Evolutionary conservation across 805 yeast genomes (phyloP), one percentile per base, ranked within the genome.

Genomic region (Lachancea cidri): DNA sequence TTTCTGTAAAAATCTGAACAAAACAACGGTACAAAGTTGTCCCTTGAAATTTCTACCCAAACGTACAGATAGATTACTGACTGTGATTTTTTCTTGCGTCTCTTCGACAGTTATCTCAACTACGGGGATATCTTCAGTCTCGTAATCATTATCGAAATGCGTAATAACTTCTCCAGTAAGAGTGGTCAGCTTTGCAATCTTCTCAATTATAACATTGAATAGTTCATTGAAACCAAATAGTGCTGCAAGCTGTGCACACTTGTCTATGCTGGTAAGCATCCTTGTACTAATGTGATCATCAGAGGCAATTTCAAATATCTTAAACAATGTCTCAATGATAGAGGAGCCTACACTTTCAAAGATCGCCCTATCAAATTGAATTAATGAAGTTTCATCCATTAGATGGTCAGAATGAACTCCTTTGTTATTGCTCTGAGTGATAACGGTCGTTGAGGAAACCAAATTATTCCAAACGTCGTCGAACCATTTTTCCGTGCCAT

Each of bases 1-100:
- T 49, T 78, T 76, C 48, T 78, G 77, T 22, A 86, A 64, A 24
- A 91, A 76, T 47, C 95, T 72, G 68, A 91, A 88, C 36, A 91
- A 68, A 1, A 91, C 91, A 38, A 89, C 88, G 2, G 88, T 74
- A 9, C 96, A 83, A 46, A 91, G 67, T 57, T 94, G 98, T 0
- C 95, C 95, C 55, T 89, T 87, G 66, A 86, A 86, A 55, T 88
- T 93, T 36, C 83, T 73, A 5, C 98, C 99, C 57, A 93, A 81
- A 59, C 81, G 73, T 13, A 88, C 86, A 0, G 96, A 77, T 39
- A 79, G 66, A 42, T 86, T 88, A 55, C 94, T 82, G 3, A 93
- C 93, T 3, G 84, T 81, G 27, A 93, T 73, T 14, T 41, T 50
- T 14, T 72, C 76, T 9, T 74, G 72, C 19, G 76, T 74, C 29